A percentile compares a stretch with the other conserved stretches of the same genome.
Evolutionary conservation across 345 rosid species (phyloP).

Genomic region (Melastoma malabathricum): DNA sequence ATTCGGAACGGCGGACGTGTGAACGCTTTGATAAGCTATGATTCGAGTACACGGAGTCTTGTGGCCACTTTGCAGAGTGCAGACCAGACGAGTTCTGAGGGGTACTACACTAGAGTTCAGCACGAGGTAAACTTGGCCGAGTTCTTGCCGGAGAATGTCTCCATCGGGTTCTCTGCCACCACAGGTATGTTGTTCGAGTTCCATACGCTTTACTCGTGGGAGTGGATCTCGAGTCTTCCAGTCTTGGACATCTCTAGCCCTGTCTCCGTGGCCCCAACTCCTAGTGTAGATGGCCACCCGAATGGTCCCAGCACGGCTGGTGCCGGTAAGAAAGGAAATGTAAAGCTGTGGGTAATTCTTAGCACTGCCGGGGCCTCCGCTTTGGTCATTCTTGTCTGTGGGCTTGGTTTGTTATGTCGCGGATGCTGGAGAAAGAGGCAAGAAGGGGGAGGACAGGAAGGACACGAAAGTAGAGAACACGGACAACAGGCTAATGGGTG

Average conservation of each 20-base stretch:
- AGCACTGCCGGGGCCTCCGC: too few species aligned
- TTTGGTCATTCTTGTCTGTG: too few species aligned
- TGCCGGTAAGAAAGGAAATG: not conserved
- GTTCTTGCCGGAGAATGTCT: conserved; percentile 13
- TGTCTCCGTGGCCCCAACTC: not conserved
- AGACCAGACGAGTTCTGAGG: not conserved
- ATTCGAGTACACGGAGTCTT: not conserved
- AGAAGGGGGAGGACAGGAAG: not conserved
- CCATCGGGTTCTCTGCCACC: conserved; percentile 14
- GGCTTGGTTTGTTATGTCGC: too few species aligned
- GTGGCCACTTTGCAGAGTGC: not conserved
- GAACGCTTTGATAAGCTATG: conserved; percentile 1
- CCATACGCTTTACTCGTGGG: conserved; percentile 10
- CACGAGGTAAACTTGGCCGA: conserved; percentile 1
- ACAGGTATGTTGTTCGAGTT: conserved; percentile 1
- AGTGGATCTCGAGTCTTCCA: conserved; percentile 5
- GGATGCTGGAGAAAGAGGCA: not conserved
- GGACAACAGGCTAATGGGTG: not conserved
- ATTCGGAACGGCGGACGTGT: conserved; percentile 1
- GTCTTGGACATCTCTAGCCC: too few species aligned
- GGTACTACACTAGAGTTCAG: not conserved
- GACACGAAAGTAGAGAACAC: not conserved
- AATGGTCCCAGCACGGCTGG: too few species aligned
- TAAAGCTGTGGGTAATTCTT: too few species aligned
- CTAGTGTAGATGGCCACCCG: not conserved